Conservation (phyloP, 1,284 basidiomycete species). For the Anthracocystis setariae region DNA sequence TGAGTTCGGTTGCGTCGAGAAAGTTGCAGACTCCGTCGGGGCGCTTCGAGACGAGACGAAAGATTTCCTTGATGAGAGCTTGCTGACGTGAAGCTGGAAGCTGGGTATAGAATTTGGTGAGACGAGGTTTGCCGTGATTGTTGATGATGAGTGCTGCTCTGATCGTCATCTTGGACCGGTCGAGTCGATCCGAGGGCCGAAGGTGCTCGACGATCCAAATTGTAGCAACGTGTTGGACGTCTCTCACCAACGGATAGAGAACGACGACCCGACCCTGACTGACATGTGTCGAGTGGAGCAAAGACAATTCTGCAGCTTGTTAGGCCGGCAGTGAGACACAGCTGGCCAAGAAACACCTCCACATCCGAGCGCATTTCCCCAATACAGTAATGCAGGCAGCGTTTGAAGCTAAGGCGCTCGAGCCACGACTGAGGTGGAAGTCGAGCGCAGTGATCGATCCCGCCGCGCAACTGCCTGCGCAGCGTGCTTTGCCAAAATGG, state of each 20-base stretch:
- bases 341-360: background rate
- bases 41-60: conserved; percentile 60
- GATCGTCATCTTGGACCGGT: conserved; percentile 78
- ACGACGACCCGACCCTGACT: no score
- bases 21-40: conserved; percentile 65
- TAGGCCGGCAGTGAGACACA: background rate
- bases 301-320: background rate
- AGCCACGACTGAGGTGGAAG: conserved; percentile 13
- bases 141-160: conserved; percentile 85
- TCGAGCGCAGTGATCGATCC: conserved; percentile 6
- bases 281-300: no score
- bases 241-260: no score
- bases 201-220: no score
- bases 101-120: conserved; percentile 88
- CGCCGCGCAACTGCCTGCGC: conserved; percentile 12
- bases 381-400: no score
- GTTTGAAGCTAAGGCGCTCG: conserved; percentile 4
- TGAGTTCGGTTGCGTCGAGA: conserved; percentile 64
- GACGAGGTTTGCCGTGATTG: conserved; percentile 87
- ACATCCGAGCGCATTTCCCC: background rate
- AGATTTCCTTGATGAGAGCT: conserved; percentile 62
- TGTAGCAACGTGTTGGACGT: no score
- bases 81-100: conserved; percentile 61
- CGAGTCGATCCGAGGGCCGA: no score
- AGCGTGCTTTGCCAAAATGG: background rate